phyloP scores from a whole-genome alignment of 2,329 filamentous ascomycete genomes.

The Chrysoporthe puriensis region DNA sequence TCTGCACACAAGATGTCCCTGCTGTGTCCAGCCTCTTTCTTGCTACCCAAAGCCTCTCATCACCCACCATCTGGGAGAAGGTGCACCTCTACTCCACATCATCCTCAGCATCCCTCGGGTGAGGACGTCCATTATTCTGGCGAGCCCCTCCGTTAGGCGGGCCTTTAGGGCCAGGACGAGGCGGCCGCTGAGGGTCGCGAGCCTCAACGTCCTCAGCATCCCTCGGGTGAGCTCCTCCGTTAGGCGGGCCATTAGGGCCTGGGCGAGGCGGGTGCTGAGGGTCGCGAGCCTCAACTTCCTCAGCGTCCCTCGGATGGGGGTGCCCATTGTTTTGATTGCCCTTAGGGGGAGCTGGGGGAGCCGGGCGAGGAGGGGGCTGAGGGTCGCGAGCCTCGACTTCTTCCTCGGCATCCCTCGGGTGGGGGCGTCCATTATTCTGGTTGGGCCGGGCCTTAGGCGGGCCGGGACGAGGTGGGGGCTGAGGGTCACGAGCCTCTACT shows the following conservation, averaged over 20 bases:
- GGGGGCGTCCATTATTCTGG: neutral
- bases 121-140: constrained; percentile 3
- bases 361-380: neutral
- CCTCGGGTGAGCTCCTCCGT: neutral
- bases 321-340: neutral
- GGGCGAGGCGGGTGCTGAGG: neutral
- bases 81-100: neutral
- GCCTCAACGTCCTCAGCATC: neutral
- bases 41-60: neutral
- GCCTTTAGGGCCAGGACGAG: neutral
- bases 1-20: neutral
- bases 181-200: neutral
- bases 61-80: neutral
- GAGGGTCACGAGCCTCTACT: neutral
- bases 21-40: too few relatives aligned
- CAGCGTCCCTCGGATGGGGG: neutral
- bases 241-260: neutral
- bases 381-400: neutral
- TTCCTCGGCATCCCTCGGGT: neutral
- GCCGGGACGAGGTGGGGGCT: neutral
- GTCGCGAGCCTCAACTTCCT: neutral
- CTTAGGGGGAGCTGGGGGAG: neutral
- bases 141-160: neutral
- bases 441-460: neutral
- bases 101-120: constrained; percentile 7